phyloP scores from a whole-genome alignment of 108 stramenopile species.

The Aurantiochytrium sp. region DNA sequence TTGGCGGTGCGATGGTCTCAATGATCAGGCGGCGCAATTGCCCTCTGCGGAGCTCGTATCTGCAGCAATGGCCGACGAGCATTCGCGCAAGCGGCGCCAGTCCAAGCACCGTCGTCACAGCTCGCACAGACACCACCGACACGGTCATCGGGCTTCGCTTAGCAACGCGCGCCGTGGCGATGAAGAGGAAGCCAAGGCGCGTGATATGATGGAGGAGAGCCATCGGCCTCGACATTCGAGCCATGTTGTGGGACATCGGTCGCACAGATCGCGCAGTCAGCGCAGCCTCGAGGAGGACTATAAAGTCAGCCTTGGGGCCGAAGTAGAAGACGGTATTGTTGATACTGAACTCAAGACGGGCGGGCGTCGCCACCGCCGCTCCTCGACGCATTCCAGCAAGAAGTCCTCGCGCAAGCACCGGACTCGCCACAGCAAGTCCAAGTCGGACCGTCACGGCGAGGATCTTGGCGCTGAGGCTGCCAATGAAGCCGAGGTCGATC shows the following conservation, averaged over 20 bases:
- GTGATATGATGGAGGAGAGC: too few species aligned
- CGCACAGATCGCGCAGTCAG: neutral
- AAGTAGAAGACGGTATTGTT: neutral
- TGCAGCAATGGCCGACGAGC: neutral
- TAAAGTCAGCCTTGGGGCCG: neutral
- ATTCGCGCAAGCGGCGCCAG: neutral
- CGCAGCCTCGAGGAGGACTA: neutral
- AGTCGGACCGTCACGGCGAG: too few species aligned
- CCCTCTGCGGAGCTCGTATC: neutral
- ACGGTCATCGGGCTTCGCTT: neutral
- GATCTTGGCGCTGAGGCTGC: too few species aligned
- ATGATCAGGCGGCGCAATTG: neutral
- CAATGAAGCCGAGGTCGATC: too few species aligned
- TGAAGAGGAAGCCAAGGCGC: neutral
- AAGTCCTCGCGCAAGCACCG: too few species aligned
- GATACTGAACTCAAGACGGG: neutral
- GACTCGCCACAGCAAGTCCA: too few species aligned
- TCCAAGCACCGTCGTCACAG: neutral
- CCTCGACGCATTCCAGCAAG: too few species aligned
- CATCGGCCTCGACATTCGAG: too few species aligned
- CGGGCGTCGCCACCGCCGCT: too few species aligned
- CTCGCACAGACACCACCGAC: neutral
- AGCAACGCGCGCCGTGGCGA: neutral
- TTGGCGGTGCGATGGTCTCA: constrained; percentile 30
- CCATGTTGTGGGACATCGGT: too few species aligned